A percentile compares a stretch with the other conserved stretches of the same genome.
These are phyloP conservation scores for Conringia planisiliqua DNA, from an alignment of 345 rosid species.

Conservation along the genomic window DNA sequence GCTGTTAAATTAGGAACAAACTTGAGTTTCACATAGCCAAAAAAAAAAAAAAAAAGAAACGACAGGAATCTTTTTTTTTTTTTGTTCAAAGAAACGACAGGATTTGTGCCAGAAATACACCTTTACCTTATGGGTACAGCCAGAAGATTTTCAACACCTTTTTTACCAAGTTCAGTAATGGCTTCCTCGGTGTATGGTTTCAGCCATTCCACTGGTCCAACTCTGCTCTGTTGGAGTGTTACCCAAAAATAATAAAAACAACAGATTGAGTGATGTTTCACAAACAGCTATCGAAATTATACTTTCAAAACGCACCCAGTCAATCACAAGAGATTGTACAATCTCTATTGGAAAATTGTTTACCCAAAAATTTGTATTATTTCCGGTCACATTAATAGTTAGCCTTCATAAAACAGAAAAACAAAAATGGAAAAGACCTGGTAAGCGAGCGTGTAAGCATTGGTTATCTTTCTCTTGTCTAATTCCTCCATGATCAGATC, in stretches of 20 bases:
- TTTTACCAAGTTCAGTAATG: constrained; percentile 78
- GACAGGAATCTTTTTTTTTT: too few relatives aligned
- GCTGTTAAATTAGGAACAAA: constrained; percentile 38
- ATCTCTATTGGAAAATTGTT: not conserved
- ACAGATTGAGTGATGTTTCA: not conserved
- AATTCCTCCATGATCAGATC: constrained; percentile 94
- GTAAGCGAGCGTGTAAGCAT: constrained; percentile 86
- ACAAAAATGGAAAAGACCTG: constrained; percentile 51
- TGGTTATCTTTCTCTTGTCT: constrained; percentile 73
- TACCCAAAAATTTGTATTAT: not conserved
- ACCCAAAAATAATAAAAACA: not conserved
- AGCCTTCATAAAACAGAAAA: not conserved
- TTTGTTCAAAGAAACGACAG: not conserved
- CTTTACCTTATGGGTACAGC: constrained; percentile 91
- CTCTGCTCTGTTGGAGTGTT: constrained; percentile 79
- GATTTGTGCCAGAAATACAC: not conserved
- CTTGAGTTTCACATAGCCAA: constrained; percentile 7
- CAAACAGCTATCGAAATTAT: not conserved
- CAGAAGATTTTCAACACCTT: constrained; percentile 79
- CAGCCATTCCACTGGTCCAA: constrained; percentile 99
- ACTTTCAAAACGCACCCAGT: not conserved
- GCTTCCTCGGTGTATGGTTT: constrained; percentile 99
- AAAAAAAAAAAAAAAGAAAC: not conserved
- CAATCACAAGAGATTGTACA: not conserved
- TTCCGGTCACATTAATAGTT: not conserved